Percentiles rank a stretch among this genome's conserved stretches.
These are phyloP conservation scores for Vitis hybrid DNA, from an alignment of 177 flowering plant genomes.

Conservation along the genomic window DNA sequence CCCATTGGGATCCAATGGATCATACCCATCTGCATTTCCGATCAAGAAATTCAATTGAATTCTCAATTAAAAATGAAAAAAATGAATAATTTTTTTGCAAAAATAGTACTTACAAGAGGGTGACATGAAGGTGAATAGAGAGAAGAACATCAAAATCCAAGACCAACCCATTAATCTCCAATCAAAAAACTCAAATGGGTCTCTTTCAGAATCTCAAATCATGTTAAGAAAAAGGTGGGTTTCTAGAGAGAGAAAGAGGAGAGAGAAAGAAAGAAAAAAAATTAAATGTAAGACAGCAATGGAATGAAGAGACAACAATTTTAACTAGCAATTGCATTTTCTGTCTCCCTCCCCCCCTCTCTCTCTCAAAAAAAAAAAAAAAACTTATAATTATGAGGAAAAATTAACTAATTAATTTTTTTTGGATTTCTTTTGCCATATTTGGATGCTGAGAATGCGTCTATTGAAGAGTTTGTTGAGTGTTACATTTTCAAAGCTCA, in stretches of 20 bases:
- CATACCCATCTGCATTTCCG: conserved; percentile 60
- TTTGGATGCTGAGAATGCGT: background rate
- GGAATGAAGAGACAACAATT: background rate
- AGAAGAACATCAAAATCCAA: conserved; percentile 18
- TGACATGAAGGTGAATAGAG: conserved; percentile 14
- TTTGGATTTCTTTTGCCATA: background rate
- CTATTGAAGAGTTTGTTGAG: background rate
- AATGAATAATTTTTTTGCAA: background rate
- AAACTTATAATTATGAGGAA: background rate
- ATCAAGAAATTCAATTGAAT: background rate
- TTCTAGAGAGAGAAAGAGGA: background rate
- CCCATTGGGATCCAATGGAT: conserved; percentile 72
- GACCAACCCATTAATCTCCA: conserved; percentile 11
- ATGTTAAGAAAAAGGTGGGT: background rate
- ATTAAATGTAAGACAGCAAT: background rate
- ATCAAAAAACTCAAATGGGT: conserved; percentile 12
- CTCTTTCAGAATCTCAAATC: conserved; percentile 6
- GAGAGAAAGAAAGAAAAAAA: background rate
- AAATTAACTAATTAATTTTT: background rate
- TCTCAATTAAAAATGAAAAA: background rate
- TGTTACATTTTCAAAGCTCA: background rate
- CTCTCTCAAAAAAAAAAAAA: background rate
- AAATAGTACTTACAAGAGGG: conserved; percentile 26
- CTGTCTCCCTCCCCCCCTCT: background rate
- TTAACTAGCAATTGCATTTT: background rate